These are phyloP conservation scores for Suillus subalutaceus DNA, from an alignment of 768 basidiomycete genomes.

Conservation along the genomic window DNA sequence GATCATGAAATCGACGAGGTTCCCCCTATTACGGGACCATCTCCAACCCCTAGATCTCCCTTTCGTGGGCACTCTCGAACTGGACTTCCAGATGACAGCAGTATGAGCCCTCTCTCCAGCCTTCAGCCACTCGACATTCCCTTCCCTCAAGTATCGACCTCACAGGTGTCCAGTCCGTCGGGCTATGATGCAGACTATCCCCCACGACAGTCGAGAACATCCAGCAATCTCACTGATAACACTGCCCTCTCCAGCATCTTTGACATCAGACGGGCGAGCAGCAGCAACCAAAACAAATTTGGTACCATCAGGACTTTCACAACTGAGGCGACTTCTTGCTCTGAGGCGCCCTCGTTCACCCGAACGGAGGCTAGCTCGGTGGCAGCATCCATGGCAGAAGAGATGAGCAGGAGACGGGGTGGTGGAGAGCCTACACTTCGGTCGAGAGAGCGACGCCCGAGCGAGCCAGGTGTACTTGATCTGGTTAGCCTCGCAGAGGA, in stretches of 20 bases:
- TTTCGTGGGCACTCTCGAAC: slow-evolving; percentile 43
- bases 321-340: slow-evolving; percentile 73
- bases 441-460: slow-evolving; percentile 60
- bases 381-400: slow-evolving; percentile 51
- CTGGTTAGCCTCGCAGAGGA: slow-evolving; percentile 74
- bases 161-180: slow-evolving; percentile 37
- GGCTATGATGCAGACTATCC: slow-evolving; percentile 39
- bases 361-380: slow-evolving; percentile 65
- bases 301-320: slow-evolving; percentile 82
- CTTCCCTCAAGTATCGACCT: slow-evolving; percentile 42
- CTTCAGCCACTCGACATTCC: slow-evolving; percentile 26
- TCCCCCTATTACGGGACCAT: slow-evolving; percentile 35
- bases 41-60: slow-evolving; percentile 54
- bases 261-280: slow-evolving; percentile 49
- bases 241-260: slow-evolving; percentile 64
- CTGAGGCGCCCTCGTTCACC: slow-evolving; percentile 65
- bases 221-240: slow-evolving; percentile 60
- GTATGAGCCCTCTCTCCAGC: slow-evolving; percentile 14
- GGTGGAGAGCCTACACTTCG: slow-evolving; percentile 29
- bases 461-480: slow-evolving; percentile 64
- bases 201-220: slow-evolving; percentile 64
- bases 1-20: slow-evolving; percentile 40
- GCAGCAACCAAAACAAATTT: slow-evolving; percentile 58
- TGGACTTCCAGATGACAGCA: slow-evolving; percentile 19
- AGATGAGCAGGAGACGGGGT: slow-evolving; percentile 41